A percentile compares a stretch with the other conserved stretches of the same genome.
These are phyloP conservation scores for Puccinia triticina DNA, from an alignment of 1,284 basidiomycete genomes.

Conservation along the genomic window DNA sequence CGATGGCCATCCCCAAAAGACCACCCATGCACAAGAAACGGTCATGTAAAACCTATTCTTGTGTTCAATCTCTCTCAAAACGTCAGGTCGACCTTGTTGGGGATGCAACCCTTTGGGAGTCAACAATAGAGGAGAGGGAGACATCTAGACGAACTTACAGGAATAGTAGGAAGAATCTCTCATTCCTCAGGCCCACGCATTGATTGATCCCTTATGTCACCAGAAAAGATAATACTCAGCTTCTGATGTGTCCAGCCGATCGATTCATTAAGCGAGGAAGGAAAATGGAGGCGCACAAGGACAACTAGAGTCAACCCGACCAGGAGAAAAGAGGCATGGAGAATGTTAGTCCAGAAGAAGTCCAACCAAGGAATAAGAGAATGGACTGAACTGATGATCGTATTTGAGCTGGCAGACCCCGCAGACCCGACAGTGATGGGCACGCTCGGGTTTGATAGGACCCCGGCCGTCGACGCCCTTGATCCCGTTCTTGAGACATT, in stretches of 20 bases:
- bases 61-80: not conserved
- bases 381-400: conserved; percentile 71
- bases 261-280: conserved; percentile 58
- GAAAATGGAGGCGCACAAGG: conserved; percentile 54
- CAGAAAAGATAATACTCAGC: conserved; percentile 55
- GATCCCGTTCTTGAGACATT: conserved; percentile 73
- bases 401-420: conserved; percentile 88
- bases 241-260: not conserved
- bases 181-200: conserved; percentile 93
- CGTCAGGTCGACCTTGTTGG: not conserved
- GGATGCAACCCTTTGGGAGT: not conserved
- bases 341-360: not conserved
- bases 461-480: not conserved
- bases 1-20: conserved; percentile 53
- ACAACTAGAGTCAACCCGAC: conserved; percentile 1
- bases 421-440: conserved; percentile 94
- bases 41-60: conserved; percentile 54
- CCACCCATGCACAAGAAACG: conserved; percentile 53
- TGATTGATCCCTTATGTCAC: conserved; percentile 82
- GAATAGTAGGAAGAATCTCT: conserved; percentile 93
- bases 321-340: not conserved
- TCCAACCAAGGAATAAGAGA: not conserved
- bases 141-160: conserved; percentile 65
- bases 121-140: not conserved
- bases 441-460: conserved; percentile 67